These are phyloP conservation scores for Cubamyces sp. DNA, from an alignment of 768 basidiomycete genomes.

Conservation along the genomic window DNA sequence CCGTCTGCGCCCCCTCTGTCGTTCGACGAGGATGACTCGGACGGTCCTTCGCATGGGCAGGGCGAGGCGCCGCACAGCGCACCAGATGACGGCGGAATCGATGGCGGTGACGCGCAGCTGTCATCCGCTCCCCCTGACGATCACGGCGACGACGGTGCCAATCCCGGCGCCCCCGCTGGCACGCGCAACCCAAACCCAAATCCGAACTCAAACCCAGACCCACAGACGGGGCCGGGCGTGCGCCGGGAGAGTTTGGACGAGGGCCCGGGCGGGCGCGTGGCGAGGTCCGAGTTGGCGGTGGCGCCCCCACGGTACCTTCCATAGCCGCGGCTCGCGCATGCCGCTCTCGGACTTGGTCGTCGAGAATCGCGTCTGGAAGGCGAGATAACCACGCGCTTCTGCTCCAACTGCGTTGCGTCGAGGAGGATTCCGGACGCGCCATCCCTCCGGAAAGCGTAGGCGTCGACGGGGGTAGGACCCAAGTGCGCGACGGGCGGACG, in stretches of 20 bases:
- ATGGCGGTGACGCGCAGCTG: constrained; percentile 2
- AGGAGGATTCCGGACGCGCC: too few relatives aligned
- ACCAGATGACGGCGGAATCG: background rate
- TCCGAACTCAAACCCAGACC: background rate
- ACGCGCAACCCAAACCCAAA: background rate
- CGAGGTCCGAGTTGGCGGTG: background rate
- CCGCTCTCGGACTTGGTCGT: background rate
- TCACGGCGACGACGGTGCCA: constrained; percentile 8
- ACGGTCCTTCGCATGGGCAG: too few relatives aligned
- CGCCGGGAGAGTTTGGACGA: background rate
- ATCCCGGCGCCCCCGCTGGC: background rate
- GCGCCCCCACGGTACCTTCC: constrained; percentile 22
- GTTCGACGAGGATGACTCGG: background rate
- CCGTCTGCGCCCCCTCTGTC: constrained; percentile 17
- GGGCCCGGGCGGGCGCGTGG: background rate
- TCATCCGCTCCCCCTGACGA: constrained; percentile 4
- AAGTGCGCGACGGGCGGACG: too few relatives aligned
- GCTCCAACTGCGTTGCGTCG: too few relatives aligned
- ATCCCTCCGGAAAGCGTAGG: too few relatives aligned
- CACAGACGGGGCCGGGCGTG: background rate
- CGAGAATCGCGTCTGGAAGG: background rate
- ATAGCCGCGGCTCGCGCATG: constrained; percentile 4
- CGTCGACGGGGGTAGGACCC: too few relatives aligned
- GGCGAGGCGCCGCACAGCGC: too few relatives aligned
- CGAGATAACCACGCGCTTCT: background rate